A percentile compares a stretch with the other conserved stretches of the same genome.
phyloP scores from a whole-genome alignment of 495 filamentous ascomycete genomes.

The Trichoderma reesei region DNA sequence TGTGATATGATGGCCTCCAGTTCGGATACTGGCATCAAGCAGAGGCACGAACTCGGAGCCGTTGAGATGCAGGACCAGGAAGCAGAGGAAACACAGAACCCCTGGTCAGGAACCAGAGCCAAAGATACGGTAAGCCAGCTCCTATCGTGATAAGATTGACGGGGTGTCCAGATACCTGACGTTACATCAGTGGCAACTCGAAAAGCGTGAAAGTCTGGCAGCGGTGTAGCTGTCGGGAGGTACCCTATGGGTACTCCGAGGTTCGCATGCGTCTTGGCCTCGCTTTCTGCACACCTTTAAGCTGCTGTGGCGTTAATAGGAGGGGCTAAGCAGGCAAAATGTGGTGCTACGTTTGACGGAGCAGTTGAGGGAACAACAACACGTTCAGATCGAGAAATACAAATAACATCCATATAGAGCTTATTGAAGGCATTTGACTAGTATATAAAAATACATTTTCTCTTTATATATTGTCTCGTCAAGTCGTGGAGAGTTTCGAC shows the following conservation, averaged over 20 bases:
- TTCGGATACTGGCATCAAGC: background rate
- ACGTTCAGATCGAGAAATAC: background rate
- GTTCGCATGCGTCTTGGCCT: no score
- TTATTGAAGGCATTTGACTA: no score
- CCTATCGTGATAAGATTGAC: background rate
- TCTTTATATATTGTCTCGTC: background rate
- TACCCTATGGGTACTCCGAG: background rate
- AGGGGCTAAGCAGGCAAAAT: no score
- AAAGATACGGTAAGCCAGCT: constrained; percentile 1
- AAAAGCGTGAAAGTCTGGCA: background rate
- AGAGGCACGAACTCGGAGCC: background rate
- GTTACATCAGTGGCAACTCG: background rate
- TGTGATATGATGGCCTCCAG: background rate
- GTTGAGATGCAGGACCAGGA: background rate
- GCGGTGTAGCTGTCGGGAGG: background rate
- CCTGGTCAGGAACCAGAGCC: background rate
- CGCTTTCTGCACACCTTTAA: no score
- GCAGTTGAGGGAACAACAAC: background rate
- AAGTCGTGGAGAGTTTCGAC: background rate
- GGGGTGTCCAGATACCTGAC: background rate
- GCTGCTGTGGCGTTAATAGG: background rate
- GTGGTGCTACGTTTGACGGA: no score
- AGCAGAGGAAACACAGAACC: background rate
- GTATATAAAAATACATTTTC: no score
- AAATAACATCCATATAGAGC: no score